Conservation (phyloP, 495 filamentous ascomycete genomes). For the Podospora pseudopauciseta region DNA sequence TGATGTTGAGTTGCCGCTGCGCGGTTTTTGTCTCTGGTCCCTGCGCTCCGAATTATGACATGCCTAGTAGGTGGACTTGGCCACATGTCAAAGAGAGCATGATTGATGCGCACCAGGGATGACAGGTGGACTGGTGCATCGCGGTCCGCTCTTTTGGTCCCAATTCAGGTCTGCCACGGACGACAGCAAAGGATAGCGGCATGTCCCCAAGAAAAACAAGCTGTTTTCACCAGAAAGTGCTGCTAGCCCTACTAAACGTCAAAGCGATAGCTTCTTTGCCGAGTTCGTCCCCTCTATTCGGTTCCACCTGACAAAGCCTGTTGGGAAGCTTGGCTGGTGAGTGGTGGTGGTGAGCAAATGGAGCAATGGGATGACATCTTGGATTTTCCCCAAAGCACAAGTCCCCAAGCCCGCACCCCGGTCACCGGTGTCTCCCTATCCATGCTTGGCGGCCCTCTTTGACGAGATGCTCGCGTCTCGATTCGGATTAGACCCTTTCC, state of each 20-base stretch:
- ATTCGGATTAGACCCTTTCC: slow-evolving; percentile 27
- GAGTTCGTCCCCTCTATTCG: neutral
- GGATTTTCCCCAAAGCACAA: neutral
- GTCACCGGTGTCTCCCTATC: slow-evolving; percentile 29
- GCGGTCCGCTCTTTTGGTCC: neutral
- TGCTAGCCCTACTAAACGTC: no score
- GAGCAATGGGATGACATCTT: neutral
- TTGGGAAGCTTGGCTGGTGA: neutral
- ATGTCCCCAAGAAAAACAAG: no score
- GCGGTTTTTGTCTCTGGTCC: neutral
- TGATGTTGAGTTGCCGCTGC: slow-evolving; percentile 18
- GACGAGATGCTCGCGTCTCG: slow-evolving; percentile 18
- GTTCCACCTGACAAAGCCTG: neutral
- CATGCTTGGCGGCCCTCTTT: slow-evolving; percentile 25
- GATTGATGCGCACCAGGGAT: slow-evolving; percentile 5
- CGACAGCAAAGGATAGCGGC: neutral
- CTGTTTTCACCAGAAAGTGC: no score
- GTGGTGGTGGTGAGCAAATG: neutral
- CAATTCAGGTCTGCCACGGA: neutral
- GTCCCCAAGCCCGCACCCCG: slow-evolving; percentile 10
- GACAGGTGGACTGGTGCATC: neutral
- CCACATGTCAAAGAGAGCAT: neutral
- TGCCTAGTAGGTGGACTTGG: neutral
- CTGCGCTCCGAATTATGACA: neutral
- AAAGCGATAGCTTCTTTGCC: no score